A percentile compares a stretch with the other conserved stretches of the same genome.
Evolutionary conservation across 2,329 filamentous ascomycete genomes (phyloP).

Genomic region (Diplocarpon rosae): DNA sequence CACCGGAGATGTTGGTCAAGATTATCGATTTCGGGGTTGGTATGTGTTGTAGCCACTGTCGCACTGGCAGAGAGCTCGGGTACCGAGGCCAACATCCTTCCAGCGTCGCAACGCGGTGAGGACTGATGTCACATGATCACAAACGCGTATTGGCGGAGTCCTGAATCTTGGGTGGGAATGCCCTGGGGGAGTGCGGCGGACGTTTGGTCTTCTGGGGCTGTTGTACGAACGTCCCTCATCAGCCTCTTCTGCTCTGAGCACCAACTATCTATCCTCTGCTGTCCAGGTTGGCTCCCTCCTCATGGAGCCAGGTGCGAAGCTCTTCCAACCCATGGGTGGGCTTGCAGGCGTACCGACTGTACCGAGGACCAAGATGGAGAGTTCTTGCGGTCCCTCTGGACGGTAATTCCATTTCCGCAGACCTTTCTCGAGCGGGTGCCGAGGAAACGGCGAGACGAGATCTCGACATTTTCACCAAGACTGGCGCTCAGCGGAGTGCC

Average conservation of each 20-base stretch:
- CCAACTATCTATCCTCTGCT: constrained; percentile 2
- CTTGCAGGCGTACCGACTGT: constrained; percentile 2
- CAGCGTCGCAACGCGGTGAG: constrained; percentile 3
- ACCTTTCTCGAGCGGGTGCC: constrained; percentile 4
- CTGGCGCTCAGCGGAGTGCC: constrained; percentile 6
- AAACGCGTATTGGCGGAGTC: constrained; percentile 9
- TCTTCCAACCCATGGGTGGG: constrained; percentile 8
- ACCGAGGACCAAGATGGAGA: constrained; percentile 7
- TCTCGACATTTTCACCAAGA: constrained; percentile 7
- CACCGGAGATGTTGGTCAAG: too few species aligned
- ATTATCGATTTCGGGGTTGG: too few species aligned
- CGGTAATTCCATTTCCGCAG: constrained; percentile 3
- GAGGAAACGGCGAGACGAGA: constrained; percentile 4
- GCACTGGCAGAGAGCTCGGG: background rate
- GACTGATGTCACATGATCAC: constrained; percentile 6
- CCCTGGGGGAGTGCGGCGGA: constrained; percentile 6
- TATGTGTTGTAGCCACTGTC: too few species aligned
- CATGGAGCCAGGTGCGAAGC: constrained; percentile 9
- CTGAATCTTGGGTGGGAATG: too few species aligned
- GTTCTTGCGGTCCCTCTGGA: constrained; percentile 5
- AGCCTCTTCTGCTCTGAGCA: constrained; percentile 1
- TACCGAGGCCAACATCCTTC: constrained; percentile 1
- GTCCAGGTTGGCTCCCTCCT: constrained; percentile 9
- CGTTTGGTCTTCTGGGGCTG: constrained; percentile 9
- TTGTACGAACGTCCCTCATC: constrained; percentile 6